phyloP scores from a whole-genome alignment of 352 stramenopile genomes.

The Globisporangium okanoganense region DNA sequence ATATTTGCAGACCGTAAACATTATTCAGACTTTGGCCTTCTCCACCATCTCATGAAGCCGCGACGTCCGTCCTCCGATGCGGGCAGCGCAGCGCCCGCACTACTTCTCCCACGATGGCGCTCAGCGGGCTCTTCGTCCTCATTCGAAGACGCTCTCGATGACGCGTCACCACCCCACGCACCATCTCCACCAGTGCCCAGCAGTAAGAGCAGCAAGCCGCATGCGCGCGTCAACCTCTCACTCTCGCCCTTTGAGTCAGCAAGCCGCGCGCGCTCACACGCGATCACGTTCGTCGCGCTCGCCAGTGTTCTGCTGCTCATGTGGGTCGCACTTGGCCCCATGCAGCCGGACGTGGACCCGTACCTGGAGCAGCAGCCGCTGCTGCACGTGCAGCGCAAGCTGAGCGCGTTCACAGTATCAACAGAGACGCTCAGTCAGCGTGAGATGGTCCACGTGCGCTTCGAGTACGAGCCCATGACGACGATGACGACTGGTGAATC shows the following conservation, averaged over 20 bases:
- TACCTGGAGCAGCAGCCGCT: constrained; percentile 9
- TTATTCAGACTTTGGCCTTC: background rate
- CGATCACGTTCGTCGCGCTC: constrained; percentile 3
- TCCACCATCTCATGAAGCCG: background rate
- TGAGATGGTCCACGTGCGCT: constrained; percentile 29
- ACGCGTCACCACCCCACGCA: background rate
- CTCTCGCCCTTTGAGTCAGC: constrained; percentile 4
- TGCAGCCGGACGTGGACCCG: constrained; percentile 9
- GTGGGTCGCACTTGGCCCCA: background rate
- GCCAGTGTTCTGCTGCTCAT: constrained; percentile 11
- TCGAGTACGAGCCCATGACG: constrained; percentile 25
- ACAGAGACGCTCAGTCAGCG: constrained; percentile 24
- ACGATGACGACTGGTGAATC: background rate
- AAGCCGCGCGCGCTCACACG: background rate
- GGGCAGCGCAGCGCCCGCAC: background rate
- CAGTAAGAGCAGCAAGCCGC: constrained; percentile 3
- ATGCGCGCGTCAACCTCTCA: background rate
- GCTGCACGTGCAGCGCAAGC: constrained; percentile 13
- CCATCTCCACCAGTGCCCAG: too few species aligned
- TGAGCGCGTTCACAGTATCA: constrained; percentile 26
- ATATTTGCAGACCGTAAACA: background rate
- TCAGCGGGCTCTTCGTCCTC: background rate
- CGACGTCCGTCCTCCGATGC: constrained; percentile 1
- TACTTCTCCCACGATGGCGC: constrained; percentile 12
- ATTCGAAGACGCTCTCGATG: background rate